Percentiles rank a stretch among this genome's conserved stretches.
These are phyloP conservation scores for Russula virescens DNA, from an alignment of 768 basidiomycete genomes.

Conservation along the genomic window DNA sequence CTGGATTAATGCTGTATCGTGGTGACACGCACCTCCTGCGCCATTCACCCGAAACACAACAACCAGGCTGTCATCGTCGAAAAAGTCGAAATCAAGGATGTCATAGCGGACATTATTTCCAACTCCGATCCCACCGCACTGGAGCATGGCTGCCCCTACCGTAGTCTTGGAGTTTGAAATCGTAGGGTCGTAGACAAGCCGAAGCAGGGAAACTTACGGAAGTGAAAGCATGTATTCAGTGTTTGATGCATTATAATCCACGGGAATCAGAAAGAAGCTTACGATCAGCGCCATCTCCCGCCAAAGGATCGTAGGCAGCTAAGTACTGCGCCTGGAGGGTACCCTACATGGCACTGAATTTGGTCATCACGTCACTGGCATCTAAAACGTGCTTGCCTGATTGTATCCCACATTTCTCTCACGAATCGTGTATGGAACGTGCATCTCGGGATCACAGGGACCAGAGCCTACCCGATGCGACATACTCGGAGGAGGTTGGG, in stretches of 20 bases:
- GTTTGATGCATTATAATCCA: conserved; percentile 16
- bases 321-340: conserved; percentile 17
- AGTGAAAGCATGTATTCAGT: conserved; percentile 15
- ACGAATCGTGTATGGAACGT: conserved; percentile 22
- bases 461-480: conserved; percentile 19
- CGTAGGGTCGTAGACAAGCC: conserved; percentile 44
- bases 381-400: conserved; percentile 23
- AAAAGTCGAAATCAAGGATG: conserved; percentile 66
- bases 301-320: conserved; percentile 9
- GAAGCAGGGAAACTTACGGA: conserved; percentile 50
- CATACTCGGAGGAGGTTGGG: conserved; percentile 23
- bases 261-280: conserved; percentile 33
- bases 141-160: conserved; percentile 45
- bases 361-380: conserved; percentile 15
- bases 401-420: conserved; percentile 20
- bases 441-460: conserved; percentile 4
- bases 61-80: conserved; percentile 67
- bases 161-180: conserved; percentile 35
- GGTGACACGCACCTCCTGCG: conserved; percentile 42
- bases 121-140: conserved; percentile 42
- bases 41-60: conserved; percentile 52
- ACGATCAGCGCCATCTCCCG: conserved; percentile 40
- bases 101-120: conserved; percentile 40
- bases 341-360: conserved; percentile 15
- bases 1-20: conserved; percentile 23